Evolutionary conservation across 139 green algal species (phyloP).

Genomic region (Chloropicon primus): DNA sequence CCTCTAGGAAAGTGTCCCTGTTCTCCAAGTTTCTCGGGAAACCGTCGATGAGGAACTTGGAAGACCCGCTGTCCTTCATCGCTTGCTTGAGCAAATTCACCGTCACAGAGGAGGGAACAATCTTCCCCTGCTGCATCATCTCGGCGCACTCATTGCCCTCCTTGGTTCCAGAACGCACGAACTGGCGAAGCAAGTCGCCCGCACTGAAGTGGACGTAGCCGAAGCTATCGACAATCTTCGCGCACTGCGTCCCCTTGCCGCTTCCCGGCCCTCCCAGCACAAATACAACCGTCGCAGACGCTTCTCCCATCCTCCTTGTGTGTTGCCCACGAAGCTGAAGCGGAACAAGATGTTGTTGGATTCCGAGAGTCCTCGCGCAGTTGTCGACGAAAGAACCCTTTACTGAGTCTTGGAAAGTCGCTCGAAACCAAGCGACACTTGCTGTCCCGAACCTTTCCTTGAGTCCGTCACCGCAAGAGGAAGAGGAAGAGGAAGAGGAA

Average conservation of each 20-base stretch:
- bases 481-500: no score
- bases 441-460: no score
- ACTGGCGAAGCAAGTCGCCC: conserved; percentile 80
- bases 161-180: conserved; percentile 67
- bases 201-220: conserved; percentile 73
- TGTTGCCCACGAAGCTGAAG: no score
- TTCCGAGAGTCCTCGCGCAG: no score
- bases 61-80: conserved; percentile 49
- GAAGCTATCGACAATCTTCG: conserved; percentile 65
- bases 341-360: no score
- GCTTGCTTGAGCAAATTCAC: conserved; percentile 70
- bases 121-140: conserved; percentile 88
- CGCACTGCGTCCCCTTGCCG: conserved; percentile 84
- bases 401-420: no score
- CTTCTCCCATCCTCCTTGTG: no score
- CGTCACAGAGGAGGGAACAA: conserved; percentile 75
- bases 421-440: no score
- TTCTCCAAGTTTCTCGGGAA: conserved; percentile 92
- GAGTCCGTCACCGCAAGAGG: no score
- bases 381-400: no score
- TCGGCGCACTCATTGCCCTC: conserved; percentile 79
- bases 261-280: conserved; percentile 66
- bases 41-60: conserved; percentile 78
- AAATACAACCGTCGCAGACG: conserved; percentile 45
- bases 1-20: conserved; percentile 50